Evolutionary conservation across 345 rosid genomes (phyloP), one percentile per base, ranked within the genome.

Genomic region (Zanthoxylum bungeanum): DNA sequence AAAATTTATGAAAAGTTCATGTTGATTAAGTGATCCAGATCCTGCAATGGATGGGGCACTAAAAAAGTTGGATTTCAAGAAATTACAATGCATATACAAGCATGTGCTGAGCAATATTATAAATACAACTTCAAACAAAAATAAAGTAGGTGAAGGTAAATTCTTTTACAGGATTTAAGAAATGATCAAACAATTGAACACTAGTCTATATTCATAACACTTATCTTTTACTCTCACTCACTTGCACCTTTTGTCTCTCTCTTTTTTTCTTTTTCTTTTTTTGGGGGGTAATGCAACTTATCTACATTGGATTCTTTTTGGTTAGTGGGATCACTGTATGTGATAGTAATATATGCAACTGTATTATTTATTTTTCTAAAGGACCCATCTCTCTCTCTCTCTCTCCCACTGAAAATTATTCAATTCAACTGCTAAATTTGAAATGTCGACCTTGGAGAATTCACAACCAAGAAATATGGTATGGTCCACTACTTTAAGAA

Each of bases 71-170:
- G 25, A 4, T 7, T 31, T 21, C 19, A 31, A 24, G 66, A 70
- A 27, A 64, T 51, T 8, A 25, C 7, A 39, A 3, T 68, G 8
- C 60, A 71, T 11, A 25, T 11, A 25, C 17, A 21, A 60, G 49
- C 51, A 76, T 66, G 72, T 62, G 78, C 58, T 57, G 9, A 16
- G 39, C 44, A 11, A 69, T 27, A 44, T 44, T 28, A 25, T 51
- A 65, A 56, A 42, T 8, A 17, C 30, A 44, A 47, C 28, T 30
- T 30, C 61, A 57, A 57, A 57, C 33, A 7, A 5, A 51, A 51
- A 4, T 14, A 51, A 22, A n/a, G n/a, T n/a, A n/a, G n/a, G n/a
- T 22, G 16, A 30, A 6, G 34, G 19, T 0, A 36, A 44, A 25
- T 58, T 7, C 9, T 33, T 31, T 1, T 30, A 24, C 50, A 4